phyloP scores from a whole-genome alignment of 768 basidiomycete genomes.

The Xerocomellus amylosporus region DNA sequence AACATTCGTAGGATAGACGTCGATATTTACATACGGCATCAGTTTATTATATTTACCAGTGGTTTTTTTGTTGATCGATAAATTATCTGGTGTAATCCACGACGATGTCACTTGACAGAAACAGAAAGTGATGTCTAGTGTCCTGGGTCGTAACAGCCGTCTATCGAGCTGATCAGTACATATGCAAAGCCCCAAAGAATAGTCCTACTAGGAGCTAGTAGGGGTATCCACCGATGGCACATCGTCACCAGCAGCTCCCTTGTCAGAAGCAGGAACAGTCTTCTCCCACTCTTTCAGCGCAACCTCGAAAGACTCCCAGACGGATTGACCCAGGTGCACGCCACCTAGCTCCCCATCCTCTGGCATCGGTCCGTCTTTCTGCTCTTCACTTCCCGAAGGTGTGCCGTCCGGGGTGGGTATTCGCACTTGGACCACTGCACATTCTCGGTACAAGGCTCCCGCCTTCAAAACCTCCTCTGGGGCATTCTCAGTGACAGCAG shows the following conservation, averaged over 20 bases:
- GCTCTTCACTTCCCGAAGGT: slow-evolving; percentile 25
- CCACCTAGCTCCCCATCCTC: slow-evolving; percentile 75
- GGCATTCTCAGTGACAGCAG: slow-evolving; percentile 15
- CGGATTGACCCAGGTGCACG: slow-evolving; percentile 58
- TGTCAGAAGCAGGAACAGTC: slow-evolving; percentile 20
- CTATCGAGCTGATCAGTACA: slow-evolving; percentile 3
- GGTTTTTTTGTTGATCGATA: slow-evolving; percentile 16
- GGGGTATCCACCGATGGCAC: slow-evolving; percentile 24
- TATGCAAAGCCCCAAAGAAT: not conserved
- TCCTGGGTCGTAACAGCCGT: not conserved
- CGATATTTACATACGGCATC: slow-evolving; percentile 10
- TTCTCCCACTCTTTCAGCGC: slow-evolving; percentile 67
- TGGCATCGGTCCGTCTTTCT: slow-evolving; percentile 36
- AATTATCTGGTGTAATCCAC: slow-evolving; percentile 20
- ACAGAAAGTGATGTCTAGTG: not conserved
- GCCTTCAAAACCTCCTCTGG: slow-evolving; percentile 70
- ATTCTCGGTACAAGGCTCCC: slow-evolving; percentile 75
- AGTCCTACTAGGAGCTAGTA: slow-evolving; percentile 14
- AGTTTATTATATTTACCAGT: slow-evolving; percentile 30
- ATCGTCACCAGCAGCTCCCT: slow-evolving; percentile 22
- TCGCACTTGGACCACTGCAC: slow-evolving; percentile 55
- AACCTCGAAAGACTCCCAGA: slow-evolving; percentile 77
- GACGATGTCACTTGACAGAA: slow-evolving; percentile 2
- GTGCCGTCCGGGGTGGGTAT: slow-evolving; percentile 32
- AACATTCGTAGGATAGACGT: not conserved